These are phyloP conservation scores for Aureobasidium sp. DNA, from an alignment of 2,329 filamentous ascomycete species.

Conservation along the genomic window DNA sequence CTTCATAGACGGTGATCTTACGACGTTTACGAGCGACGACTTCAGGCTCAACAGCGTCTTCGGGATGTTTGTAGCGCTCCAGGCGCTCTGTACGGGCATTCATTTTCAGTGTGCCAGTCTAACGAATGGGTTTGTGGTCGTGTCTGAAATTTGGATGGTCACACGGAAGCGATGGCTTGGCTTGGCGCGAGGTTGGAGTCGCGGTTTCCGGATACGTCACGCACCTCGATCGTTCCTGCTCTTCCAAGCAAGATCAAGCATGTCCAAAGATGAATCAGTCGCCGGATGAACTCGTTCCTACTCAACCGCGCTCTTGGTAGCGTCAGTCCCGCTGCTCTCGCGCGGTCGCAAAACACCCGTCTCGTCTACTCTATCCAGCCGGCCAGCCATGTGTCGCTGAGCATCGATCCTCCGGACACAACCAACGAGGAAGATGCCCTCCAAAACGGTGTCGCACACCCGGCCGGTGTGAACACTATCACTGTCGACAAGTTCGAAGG, in stretches of 20 bases:
- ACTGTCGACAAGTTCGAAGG: constrained; percentile 78
- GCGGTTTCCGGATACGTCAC: not conserved
- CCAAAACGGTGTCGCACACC: constrained; percentile 53
- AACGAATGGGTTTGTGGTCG: not conserved
- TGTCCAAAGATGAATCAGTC: not conserved
- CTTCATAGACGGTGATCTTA: constrained; percentile 13
- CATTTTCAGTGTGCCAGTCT: not conserved
- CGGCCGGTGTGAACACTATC: constrained; percentile 70
- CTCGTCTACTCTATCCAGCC: constrained; percentile 64
- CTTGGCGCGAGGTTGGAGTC: not conserved
- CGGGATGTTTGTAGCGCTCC: constrained; percentile 3
- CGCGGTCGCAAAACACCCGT: constrained; percentile 57
- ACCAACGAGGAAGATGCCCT: constrained; percentile 17
- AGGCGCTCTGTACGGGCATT: not conserved
- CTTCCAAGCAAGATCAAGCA: not conserved
- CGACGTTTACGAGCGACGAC: not conserved
- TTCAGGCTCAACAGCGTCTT: constrained; percentile 1
- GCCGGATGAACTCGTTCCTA: constrained; percentile 65
- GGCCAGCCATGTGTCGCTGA: constrained; percentile 62
- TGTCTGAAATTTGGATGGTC: not conserved
- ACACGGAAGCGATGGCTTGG: not conserved
- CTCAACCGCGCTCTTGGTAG: constrained; percentile 69
- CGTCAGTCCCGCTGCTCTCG: constrained; percentile 56
- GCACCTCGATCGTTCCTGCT: not conserved
- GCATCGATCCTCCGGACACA: constrained; percentile 48